Base-by-base conservation (phyloP, 768 basidiomycete genomes). In the Goffeauzyma gilvescens region DNA sequence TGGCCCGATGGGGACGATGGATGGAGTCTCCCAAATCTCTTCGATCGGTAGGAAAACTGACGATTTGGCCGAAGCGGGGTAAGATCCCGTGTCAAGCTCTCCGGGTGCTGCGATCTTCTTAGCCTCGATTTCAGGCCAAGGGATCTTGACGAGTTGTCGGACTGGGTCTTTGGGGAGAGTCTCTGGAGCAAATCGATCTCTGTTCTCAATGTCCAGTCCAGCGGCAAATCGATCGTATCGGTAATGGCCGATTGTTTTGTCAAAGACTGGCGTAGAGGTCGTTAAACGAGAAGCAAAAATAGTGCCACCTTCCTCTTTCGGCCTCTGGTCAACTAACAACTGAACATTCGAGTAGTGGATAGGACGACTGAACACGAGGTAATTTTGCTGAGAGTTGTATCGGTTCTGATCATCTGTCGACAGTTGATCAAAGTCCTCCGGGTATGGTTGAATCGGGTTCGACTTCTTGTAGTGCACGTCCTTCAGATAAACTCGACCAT, bases 341-440 rank as follows among this genome's bases (percentile, higher is more conserved):
- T 59, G 56, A 6, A 62, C 58, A 32, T 62, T 62, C n/a, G 52
- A 54, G 32, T 62, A 62, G 39, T 59, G 57, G 12, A 62, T 46
- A 10, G 56, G 58, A 38, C 60, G 46, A 33, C 45, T 44, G 22
- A 49, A 38, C 36, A 41, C 27, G 31, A 51, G 28, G 32, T 44
- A 44, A 27, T 50, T 46, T 22, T 51, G 38, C 44, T 59, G 47
- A 15, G 48, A 42, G 20, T 44, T 30, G 33, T 48, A 55, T 35
- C 50, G 47, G 20, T 37, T 32, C 36, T 50, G 42, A 12, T 55
- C 49, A 15, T 48, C 47, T 7, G 49, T 45, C 10, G 33, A 26
- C 14, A 51, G 41, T 13, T 25, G 15, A 31, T 54, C 50, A 30
- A 47, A 52, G 32, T 56, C 46, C 24, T 46, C 45, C 1, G 58